Percentiles rank a stretch among this genome's conserved stretches.
Conservation (phyloP, 1,139 yeast genomes). For the Nakaseomyces uthaithaninus region DNA sequence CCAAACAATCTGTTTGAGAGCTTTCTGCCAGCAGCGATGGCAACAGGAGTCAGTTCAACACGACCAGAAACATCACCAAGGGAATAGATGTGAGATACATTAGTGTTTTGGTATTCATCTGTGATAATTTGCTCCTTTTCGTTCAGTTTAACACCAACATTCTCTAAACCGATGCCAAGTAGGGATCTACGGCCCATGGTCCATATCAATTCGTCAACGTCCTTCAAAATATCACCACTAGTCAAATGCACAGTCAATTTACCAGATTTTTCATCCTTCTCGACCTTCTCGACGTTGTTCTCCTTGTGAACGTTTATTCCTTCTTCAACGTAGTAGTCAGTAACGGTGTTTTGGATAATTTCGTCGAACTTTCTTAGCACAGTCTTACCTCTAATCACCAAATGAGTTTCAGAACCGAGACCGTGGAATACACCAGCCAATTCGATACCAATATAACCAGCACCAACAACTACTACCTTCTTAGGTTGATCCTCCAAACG, state of each 20-base stretch:
- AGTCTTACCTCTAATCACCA: conserved; percentile 84
- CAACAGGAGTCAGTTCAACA: conserved; percentile 93
- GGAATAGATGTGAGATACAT: conserved; percentile 64
- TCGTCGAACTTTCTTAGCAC: conserved; percentile 84
- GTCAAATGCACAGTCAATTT: conserved; percentile 54
- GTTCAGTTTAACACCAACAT: conserved; percentile 61
- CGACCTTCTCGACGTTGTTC: conserved; percentile 51
- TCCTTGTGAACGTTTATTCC: conserved; percentile 76
- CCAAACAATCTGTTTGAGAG: conserved; percentile 88
- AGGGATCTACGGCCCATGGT: conserved; percentile 85
- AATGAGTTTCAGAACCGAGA: conserved; percentile 77
- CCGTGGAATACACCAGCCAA: conserved; percentile 89
- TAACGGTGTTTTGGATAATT: conserved; percentile 66
- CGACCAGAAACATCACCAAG: conserved; percentile 91
- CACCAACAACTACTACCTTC: conserved; percentile 90
- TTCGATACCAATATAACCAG: conserved; percentile 96
- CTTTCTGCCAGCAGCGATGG: conserved; percentile 96
- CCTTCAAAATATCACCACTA: conserved; percentile 44
- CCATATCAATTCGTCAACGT: conserved; percentile 81
- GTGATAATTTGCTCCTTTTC: conserved; percentile 53
- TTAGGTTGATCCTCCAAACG: conserved; percentile 74
- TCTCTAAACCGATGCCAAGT: conserved; percentile 65
- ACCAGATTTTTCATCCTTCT: conserved; percentile 47
- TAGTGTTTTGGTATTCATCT: conserved; percentile 83
- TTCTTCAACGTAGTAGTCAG: conserved; percentile 67